A percentile compares a stretch with the other conserved stretches of the same genome.
Evolutionary conservation across 352 stramenopile genomes (phyloP).

Genomic region (Saprolegnia parasitica): DNA sequence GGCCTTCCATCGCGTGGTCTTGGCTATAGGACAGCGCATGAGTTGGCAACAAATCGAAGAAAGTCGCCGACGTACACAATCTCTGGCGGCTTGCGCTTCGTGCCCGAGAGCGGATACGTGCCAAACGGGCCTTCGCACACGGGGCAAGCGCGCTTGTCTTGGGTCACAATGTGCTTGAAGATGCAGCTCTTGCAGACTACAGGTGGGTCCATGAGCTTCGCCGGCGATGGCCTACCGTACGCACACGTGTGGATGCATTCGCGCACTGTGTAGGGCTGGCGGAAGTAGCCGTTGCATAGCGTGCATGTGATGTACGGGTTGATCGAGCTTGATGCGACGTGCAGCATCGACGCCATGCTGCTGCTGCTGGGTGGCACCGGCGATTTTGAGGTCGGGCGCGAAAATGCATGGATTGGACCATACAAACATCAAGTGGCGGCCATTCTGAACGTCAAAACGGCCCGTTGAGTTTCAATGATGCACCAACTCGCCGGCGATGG

Average conservation of each 20-base stretch:
- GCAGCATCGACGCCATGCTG: constrained; percentile 10
- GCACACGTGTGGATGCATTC: constrained; percentile 29
- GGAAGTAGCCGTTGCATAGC: constrained; percentile 26
- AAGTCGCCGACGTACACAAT: constrained; percentile 27
- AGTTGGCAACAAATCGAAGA: background rate
- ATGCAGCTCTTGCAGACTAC: constrained; percentile 30
- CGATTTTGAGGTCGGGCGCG: background rate
- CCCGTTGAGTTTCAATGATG: too few relatives aligned
- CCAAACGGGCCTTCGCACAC: constrained; percentile 24
- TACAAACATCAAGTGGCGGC: too few relatives aligned
- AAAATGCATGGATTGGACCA: constrained; percentile 7
- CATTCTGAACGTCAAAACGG: too few relatives aligned
- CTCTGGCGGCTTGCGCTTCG: constrained; percentile 28
- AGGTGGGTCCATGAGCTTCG: background rate
- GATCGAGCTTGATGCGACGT: constrained; percentile 2
- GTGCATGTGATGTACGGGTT: constrained; percentile 27
- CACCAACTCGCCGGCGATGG: too few relatives aligned
- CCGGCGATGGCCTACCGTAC: background rate
- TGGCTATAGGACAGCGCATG: background rate
- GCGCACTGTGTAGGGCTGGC: constrained; percentile 28
- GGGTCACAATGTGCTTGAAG: constrained; percentile 29
- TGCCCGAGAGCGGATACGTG: constrained; percentile 27
- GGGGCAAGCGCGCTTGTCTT: constrained; percentile 13
- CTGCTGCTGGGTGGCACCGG: background rate
- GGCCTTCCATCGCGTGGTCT: constrained; percentile 29